Evolutionary conservation across 2,329 filamentous ascomycete species (phyloP), one percentile per base, ranked within the genome.

Genomic region (Cucurbitaria berberidis): DNA sequence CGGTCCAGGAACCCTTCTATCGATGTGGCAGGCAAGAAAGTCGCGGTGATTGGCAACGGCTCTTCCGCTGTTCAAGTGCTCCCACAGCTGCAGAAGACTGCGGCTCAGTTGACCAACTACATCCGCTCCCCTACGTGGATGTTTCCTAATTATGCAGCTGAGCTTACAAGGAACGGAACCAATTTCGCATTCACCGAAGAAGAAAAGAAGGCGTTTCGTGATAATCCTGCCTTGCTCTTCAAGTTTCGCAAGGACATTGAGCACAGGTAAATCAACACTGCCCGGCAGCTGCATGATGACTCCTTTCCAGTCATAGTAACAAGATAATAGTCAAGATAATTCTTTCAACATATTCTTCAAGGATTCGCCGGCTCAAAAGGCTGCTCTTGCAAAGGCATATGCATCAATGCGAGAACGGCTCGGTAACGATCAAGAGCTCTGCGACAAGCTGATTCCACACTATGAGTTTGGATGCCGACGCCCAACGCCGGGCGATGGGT

Each of bases 381-480:
- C 35, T 2, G 35, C 35, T 34, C n/a, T n/a, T n/a, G n/a, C n/a
- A n/a, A n/a, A n/a, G n/a, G n/a, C n/a, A n/a, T n/a, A n/a, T n/a
- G n/a, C n/a, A n/a, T n/a, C n/a, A n/a, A n/a, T n/a, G n/a, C n/a
- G n/a, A n/a, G n/a, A n/a, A n/a, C n/a, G n/a, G n/a, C n/a, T n/a
- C n/a, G n/a, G n/a, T n/a, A n/a, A n/a, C n/a, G n/a, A n/a, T n/a
- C n/a, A n/a, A n/a, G 24, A 26, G 24, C 24, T 26, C 24, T 9
- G 9, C 24, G 24, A 26, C 24, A 26, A 26, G 32, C 32, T 35
- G 32, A 40, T 40, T 5, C 39, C 39, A 3, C 26, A 42, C 9
- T 42, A 27, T 42, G 39, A 44, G 6, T 26, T 44, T 34, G 41
- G 41, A 34, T 44, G 41, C 30, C 32, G 41, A 16, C 32, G 41